phyloP scores from a whole-genome alignment of 2,329 filamentous ascomycete genomes.

The Calonectria crousiana region DNA sequence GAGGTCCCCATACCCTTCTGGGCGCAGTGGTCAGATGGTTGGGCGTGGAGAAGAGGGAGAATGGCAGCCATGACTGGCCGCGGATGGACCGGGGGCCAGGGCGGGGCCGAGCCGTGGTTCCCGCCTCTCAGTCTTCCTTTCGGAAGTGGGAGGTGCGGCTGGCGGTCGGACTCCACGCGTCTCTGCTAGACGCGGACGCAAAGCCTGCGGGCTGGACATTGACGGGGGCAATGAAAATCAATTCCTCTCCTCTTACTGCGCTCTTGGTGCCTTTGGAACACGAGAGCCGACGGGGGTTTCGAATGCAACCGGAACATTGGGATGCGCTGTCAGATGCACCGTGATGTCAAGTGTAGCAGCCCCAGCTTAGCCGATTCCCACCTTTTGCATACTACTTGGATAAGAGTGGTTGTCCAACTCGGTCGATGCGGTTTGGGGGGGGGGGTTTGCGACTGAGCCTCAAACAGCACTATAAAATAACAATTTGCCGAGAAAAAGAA shows the following conservation, averaged over 20 bases:
- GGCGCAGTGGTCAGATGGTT: background rate
- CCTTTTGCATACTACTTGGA: background rate
- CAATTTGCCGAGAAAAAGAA: background rate
- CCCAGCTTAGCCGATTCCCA: background rate
- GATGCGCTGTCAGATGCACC: slow-evolving; percentile 8
- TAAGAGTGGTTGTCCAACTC: background rate
- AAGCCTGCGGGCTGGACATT: background rate
- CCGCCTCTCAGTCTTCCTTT: slow-evolving; percentile 35
- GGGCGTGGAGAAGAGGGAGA: slow-evolving; percentile 9
- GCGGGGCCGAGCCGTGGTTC: slow-evolving; percentile 42
- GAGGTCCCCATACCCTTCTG: background rate
- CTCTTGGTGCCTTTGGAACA: background rate
- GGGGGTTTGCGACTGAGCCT: background rate
- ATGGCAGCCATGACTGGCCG: slow-evolving; percentile 33
- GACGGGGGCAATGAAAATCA: background rate
- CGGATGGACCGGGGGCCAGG: slow-evolving; percentile 13
- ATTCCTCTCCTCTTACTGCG: background rate
- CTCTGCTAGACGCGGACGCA: slow-evolving; percentile 1
- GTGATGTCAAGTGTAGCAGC: background rate
- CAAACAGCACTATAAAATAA: background rate
- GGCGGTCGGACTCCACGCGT: background rate
- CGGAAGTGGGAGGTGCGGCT: slow-evolving; percentile 14
- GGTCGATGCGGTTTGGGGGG: background rate
- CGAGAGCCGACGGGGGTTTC: background rate
- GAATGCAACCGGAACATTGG: slow-evolving; percentile 11